Base-by-base conservation (phyloP, 106 monocot species). In the Xerophyta viscosa region DNA sequence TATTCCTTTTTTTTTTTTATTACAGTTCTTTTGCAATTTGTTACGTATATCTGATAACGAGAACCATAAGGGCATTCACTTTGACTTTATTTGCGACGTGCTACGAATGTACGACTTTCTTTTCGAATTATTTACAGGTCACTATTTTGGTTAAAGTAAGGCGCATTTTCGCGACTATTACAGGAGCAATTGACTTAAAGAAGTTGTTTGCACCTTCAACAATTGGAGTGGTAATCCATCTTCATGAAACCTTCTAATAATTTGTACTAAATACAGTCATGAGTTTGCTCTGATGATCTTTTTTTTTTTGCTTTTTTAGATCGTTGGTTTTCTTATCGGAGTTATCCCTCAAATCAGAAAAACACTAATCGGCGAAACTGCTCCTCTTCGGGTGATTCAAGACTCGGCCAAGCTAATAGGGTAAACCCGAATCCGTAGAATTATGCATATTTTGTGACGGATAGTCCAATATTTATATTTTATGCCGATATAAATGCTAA, bases 121-220 rank as follows among this genome's bases (percentile, higher is more conserved):
- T 6, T 36, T 36, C 11, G 33, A 11, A 11, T 6, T 36, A 6
- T 36, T 36, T 11, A 8, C 64, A 82, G 77, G 72, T 57, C 14
- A n/a, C 57, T 52, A 3, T 64, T 30, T 52, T 56, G 37, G 56
- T 25, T 15, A 75, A 41, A 41, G 24, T 51, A 30, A 71, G 14
- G n/a, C 11, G 51, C 8, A 19, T 57, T 8, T 7, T 79, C 17
- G 56, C 41, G 20, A 56, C 17, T 9, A 5, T 71, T 43, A 42
- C 41, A 29, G 58, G 22, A 65, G 29, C 30, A 29, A 47, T 85
- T 27, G 75, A 76, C 54, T 44, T 82, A 9, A 78, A 60, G 52
- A 87, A 72, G 31, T 41, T 87, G 50, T 69, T 87, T 46, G 82
- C 87, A 4, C 87, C 87, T 54, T 77, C 87, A 47, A 81, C 87